Evolutionary conservation across 495 filamentous ascomycete species (phyloP).

Genomic region (Cudoniella acicularis): DNA sequence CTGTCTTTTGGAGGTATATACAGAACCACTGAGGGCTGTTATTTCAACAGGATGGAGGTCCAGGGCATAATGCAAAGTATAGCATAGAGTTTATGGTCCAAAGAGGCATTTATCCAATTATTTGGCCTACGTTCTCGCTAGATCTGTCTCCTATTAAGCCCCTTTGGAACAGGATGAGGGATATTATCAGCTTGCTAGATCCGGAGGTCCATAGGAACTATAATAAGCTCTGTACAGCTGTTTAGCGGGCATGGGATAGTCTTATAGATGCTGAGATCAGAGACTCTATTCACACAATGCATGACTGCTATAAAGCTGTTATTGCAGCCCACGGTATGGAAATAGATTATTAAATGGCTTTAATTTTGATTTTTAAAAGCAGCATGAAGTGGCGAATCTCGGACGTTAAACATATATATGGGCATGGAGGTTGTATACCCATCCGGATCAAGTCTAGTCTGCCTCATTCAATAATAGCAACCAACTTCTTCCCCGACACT

Average conservation of each 20-base stretch:
- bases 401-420: too few species aligned
- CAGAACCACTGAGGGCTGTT: background rate
- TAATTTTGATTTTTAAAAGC: too few species aligned
- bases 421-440: too few species aligned
- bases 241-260: conserved; percentile 14
- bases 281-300: conserved; percentile 6
- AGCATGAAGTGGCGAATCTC: too few species aligned
- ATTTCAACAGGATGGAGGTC: background rate
- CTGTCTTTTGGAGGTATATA: conserved; percentile 10
- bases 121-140: conserved; percentile 26
- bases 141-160: conserved; percentile 29
- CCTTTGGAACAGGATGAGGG: conserved; percentile 11
- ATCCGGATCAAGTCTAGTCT: too few species aligned
- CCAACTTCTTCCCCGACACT: too few species aligned
- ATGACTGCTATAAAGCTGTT: conserved; percentile 8
- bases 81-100: background rate
- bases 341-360: conserved; percentile 7
- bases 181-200: conserved; percentile 13
- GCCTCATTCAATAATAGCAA: too few species aligned
- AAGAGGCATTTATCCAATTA: conserved; percentile 1
- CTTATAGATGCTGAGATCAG: conserved; percentile 4
- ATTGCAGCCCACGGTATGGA: conserved; percentile 8
- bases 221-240: conserved; percentile 2
- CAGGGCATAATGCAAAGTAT: background rate
- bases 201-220: conserved; percentile 1